Evolutionary conservation across 2,329 filamentous ascomycete species (phyloP).

Genomic region (Rachicladosporium sp.): DNA sequence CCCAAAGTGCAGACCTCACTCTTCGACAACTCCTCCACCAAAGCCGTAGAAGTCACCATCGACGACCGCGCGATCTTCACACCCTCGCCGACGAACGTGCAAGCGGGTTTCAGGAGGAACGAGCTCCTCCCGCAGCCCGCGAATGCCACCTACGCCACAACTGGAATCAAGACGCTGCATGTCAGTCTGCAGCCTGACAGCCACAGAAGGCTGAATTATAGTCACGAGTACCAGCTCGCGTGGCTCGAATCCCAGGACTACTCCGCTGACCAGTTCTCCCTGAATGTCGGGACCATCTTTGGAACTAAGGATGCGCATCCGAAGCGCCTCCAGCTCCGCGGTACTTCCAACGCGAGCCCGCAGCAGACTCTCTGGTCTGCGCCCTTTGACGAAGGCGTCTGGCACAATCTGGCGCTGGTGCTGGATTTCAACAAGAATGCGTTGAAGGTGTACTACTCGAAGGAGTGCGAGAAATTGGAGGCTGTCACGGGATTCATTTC

Average conservation of each 20-base stretch:
- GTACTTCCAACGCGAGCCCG: slow-evolving; percentile 14
- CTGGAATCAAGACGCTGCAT: slow-evolving; percentile 49
- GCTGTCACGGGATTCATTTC: slow-evolving; percentile 34
- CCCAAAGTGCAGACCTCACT: slow-evolving; percentile 30
- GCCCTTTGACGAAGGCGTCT: slow-evolving; percentile 38
- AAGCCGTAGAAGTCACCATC: slow-evolving; percentile 44
- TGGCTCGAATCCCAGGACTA: slow-evolving; percentile 38
- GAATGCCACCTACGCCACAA: slow-evolving; percentile 39
- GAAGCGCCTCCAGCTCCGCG: slow-evolving; percentile 17
- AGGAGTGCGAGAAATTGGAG: slow-evolving; percentile 32
- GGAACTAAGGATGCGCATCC: slow-evolving; percentile 22
- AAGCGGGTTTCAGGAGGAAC: slow-evolving; percentile 49
- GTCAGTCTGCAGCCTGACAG: slow-evolving; percentile 46
- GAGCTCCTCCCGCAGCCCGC: slow-evolving; percentile 44
- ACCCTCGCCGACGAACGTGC: slow-evolving; percentile 46
- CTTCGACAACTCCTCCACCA: slow-evolving; percentile 32
- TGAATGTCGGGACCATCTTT: slow-evolving; percentile 17
- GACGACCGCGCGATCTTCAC: slow-evolving; percentile 48
- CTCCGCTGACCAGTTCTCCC: slow-evolving; percentile 39
- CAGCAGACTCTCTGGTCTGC: slow-evolving; percentile 37
- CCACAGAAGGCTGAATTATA: slow-evolving; percentile 42
- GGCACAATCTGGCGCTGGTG: slow-evolving; percentile 51
- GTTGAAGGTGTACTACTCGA: slow-evolving; percentile 46
- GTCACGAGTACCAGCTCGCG: slow-evolving; percentile 49
- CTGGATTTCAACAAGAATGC: slow-evolving; percentile 46